phyloP scores from a whole-genome alignment of 2,329 filamentous ascomycete species.

The Scytalidium sp. region DNA sequence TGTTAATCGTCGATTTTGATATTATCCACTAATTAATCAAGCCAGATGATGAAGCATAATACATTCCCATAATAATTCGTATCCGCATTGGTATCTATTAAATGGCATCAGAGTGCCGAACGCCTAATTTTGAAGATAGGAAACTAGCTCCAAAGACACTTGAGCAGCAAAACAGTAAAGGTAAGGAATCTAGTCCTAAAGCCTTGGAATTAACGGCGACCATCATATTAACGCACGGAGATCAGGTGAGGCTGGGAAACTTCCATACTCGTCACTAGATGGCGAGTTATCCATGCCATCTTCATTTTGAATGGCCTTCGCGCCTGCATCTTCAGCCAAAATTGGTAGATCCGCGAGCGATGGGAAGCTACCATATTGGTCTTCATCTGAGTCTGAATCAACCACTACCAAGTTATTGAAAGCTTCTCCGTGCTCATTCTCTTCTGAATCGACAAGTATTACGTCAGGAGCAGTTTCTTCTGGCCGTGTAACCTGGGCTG shows the following conservation, averaged over 20 bases:
- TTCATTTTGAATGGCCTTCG: not conserved
- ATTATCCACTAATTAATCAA: too few relatives aligned
- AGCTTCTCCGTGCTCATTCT: not conserved
- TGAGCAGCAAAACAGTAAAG: too few relatives aligned
- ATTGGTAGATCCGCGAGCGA: slow-evolving; percentile 3
- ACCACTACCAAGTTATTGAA: not conserved
- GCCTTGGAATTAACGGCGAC: not conserved
- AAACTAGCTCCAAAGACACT: too few relatives aligned
- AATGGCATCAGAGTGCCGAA: too few relatives aligned
- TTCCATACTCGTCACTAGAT: slow-evolving; percentile 1
- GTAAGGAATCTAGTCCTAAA: not conserved
- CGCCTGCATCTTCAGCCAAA: not conserved
- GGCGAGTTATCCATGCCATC: not conserved
- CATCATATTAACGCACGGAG: not conserved
- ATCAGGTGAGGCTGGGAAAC: not conserved
- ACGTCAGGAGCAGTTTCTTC: not conserved
- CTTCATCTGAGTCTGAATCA: not conserved
- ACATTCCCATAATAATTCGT: too few relatives aligned
- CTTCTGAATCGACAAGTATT: slow-evolving; percentile 1
- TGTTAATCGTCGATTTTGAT: too few relatives aligned
- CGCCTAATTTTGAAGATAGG: too few relatives aligned
- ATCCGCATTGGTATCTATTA: too few relatives aligned
- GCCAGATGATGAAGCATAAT: too few relatives aligned
- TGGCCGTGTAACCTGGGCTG: not conserved
- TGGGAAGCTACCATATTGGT: slow-evolving; percentile 9